A percentile compares a stretch with the other conserved stretches of the same genome.
Evolutionary conservation across 2,329 filamentous ascomycete genomes (phyloP).

Genomic region (Exutisphaerella laricina): DNA sequence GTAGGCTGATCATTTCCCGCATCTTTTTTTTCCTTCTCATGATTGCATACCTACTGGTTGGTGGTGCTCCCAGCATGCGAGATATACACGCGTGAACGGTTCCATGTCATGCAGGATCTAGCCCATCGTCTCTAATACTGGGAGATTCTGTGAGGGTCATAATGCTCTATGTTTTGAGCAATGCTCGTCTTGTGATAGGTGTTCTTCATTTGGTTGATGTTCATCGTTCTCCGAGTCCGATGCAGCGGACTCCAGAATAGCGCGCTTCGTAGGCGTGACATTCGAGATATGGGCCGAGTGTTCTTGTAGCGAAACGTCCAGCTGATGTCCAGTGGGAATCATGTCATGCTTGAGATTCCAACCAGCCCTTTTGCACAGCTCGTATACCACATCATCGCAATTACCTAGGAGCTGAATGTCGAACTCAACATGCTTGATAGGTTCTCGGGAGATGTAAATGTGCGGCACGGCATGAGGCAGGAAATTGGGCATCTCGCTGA

Average conservation of each 20-base stretch:
- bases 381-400: conserved; percentile 83
- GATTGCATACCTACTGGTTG: too few relatives aligned
- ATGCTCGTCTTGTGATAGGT: too few relatives aligned
- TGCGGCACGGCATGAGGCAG: conserved; percentile 30
- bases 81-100: too few relatives aligned
- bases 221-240: neutral
- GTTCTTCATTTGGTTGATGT: neutral
- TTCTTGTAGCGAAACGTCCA: conserved; percentile 14
- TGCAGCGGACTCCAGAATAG: conserved; percentile 1
- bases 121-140: too few relatives aligned
- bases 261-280: conserved; percentile 4
- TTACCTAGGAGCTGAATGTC: conserved; percentile 95
- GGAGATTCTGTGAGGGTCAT: too few relatives aligned
- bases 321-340: conserved; percentile 51
- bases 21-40: too few relatives aligned
- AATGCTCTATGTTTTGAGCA: too few relatives aligned
- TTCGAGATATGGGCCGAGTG: conserved; percentile 9
- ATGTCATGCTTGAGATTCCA: conserved; percentile 76
- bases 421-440: conserved; percentile 85
- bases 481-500: conserved; percentile 65
- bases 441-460: conserved; percentile 43
- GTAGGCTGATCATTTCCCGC: too few relatives aligned
- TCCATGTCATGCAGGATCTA: too few relatives aligned
- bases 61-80: too few relatives aligned
- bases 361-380: conserved; percentile 73